Percentiles rank a stretch among this genome's conserved stretches.
These are phyloP conservation scores for Fusarium begoniae DNA, from an alignment of 2,329 filamentous ascomycete species.

Conservation along the genomic window DNA sequence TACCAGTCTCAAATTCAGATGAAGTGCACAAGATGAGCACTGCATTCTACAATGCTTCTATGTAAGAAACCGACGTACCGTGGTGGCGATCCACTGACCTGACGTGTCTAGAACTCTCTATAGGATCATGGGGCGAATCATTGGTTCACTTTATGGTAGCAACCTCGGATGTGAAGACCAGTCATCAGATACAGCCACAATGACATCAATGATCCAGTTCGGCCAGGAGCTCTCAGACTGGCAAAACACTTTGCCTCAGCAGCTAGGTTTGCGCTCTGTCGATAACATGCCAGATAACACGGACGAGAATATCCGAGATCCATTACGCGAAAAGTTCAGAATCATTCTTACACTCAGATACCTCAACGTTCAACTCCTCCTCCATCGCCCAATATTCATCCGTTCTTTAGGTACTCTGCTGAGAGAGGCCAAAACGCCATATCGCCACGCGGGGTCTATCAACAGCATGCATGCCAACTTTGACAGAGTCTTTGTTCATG, in stretches of 20 bases:
- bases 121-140: constrained; percentile 15
- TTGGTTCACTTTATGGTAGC: constrained; percentile 14
- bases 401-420: background rate
- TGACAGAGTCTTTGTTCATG: background rate
- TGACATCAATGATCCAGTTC: constrained; percentile 13
- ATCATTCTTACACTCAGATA: background rate
- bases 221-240: constrained; percentile 28
- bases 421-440: background rate
- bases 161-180: constrained; percentile 23
- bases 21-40: background rate
- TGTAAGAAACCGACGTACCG: background rate
- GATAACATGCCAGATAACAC: background rate
- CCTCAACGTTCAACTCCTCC: background rate
- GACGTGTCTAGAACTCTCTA: constrained; percentile 4
- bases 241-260: background rate
- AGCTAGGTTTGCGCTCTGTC: background rate
- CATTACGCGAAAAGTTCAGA: background rate
- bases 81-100: rapidly evolving
- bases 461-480: constrained; percentile 21
- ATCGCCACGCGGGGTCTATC: background rate
- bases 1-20: background rate
- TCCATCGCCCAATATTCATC: background rate
- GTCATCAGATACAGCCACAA: background rate
- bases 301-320: background rate
- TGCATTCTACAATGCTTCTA: constrained; percentile 21